These are phyloP conservation scores for Kodamaea fungicola DNA, from an alignment of 1,139 yeast species.

Conservation along the genomic window DNA sequence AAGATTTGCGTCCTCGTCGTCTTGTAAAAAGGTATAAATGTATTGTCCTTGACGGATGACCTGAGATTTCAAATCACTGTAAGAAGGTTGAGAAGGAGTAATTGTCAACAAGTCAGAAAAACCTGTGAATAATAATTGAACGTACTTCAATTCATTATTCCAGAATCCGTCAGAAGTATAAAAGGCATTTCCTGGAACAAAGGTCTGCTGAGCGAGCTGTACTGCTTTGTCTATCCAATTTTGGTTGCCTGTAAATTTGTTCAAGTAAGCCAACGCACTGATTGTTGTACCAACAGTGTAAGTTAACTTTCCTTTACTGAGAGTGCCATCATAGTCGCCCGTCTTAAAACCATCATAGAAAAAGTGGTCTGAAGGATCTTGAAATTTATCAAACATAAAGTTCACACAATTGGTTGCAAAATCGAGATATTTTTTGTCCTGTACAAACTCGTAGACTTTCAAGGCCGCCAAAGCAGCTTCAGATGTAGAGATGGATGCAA, in stretches of 20 bases:
- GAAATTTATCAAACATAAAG: slow-evolving; percentile 25
- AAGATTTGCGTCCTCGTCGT: slow-evolving; percentile 15
- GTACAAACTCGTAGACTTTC: slow-evolving; percentile 18
- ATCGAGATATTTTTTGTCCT: slow-evolving; percentile 15
- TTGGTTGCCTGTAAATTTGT: slow-evolving; percentile 8
- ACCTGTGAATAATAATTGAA: slow-evolving; percentile 13
- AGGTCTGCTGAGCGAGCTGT: slow-evolving; percentile 11
- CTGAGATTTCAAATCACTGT: slow-evolving; percentile 14
- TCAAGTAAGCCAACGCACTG: slow-evolving; percentile 27
- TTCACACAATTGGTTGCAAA: slow-evolving; percentile 24
- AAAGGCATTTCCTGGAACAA: slow-evolving; percentile 10
- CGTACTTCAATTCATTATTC: slow-evolving; percentile 12
- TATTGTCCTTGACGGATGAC: slow-evolving; percentile 21
- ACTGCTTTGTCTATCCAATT: slow-evolving; percentile 14
- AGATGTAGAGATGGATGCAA: slow-evolving; percentile 33
- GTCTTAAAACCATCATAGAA: slow-evolving; percentile 30
- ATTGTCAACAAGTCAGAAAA: slow-evolving; percentile 12
- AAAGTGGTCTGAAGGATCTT: slow-evolving; percentile 26
- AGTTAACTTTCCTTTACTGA: slow-evolving; percentile 33
- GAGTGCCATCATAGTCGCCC: slow-evolving; percentile 1
- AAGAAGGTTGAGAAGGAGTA: slow-evolving; percentile 14
- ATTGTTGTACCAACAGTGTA: slow-evolving; percentile 37
- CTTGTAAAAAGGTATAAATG: slow-evolving; percentile 22
- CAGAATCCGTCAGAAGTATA: slow-evolving; percentile 11
- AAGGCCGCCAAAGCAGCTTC: slow-evolving; percentile 37